Conservation (phyloP, 768 basidiomycete species). For the Crepidotus variabilis region DNA sequence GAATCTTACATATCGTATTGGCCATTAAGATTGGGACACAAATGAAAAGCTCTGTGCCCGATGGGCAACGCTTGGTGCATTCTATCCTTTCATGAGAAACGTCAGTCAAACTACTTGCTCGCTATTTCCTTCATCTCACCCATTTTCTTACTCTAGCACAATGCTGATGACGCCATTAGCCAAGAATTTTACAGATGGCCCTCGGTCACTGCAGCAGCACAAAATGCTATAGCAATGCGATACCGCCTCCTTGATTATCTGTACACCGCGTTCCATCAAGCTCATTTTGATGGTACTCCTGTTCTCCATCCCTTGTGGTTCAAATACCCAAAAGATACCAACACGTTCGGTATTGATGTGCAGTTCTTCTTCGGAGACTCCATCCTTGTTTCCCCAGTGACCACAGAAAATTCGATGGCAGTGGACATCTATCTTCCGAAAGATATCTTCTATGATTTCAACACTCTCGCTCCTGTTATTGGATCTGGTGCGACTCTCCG, state of each 20-base stretch:
- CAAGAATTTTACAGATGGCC: constrained; percentile 74
- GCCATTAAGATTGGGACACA: constrained; percentile 44
- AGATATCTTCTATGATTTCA: constrained; percentile 66
- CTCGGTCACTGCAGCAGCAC: constrained; percentile 51
- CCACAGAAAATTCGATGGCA: constrained; percentile 52
- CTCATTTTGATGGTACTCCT: constrained; percentile 52
- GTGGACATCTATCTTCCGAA: constrained; percentile 60
- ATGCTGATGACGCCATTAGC: constrained; percentile 43
- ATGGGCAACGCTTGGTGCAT: constrained; percentile 76
- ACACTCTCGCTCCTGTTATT: constrained; percentile 41
- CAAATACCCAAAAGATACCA: constrained; percentile 59
- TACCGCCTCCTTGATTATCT: constrained; percentile 34
- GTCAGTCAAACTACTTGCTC: constrained; percentile 29
- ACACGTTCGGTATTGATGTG: constrained; percentile 56
- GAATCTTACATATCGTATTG: too few relatives aligned
- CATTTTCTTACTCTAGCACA: constrained; percentile 43
- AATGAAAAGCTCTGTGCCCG: constrained; percentile 69
- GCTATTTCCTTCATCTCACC: background rate
- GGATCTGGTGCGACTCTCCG: constrained; percentile 34
- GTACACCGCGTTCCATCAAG: too few relatives aligned
- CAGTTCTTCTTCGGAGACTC: constrained; percentile 71
- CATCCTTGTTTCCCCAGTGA: constrained; percentile 67
- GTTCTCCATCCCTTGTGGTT: constrained; percentile 61
- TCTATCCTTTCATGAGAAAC: constrained; percentile 79
- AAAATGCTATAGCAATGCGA: constrained; percentile 55